Base-by-base conservation (phyloP, 257 asterid species). In the Datura wrightii region DNA sequence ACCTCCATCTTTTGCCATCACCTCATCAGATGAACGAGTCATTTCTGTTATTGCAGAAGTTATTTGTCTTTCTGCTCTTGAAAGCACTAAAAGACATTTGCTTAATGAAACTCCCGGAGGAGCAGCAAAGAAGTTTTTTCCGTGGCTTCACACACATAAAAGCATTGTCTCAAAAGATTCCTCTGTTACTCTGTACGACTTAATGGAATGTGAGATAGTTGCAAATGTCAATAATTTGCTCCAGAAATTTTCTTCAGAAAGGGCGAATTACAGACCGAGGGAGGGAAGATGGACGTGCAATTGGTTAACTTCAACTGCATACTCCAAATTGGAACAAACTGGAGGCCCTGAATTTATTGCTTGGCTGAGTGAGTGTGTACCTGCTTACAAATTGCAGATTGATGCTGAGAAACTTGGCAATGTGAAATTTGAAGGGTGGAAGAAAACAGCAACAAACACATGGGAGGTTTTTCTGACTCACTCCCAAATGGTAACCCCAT, bases 1-100 rank as follows among this genome's bases (percentile, higher is more conserved):
- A 92, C 93, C 98, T 85, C 88, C 90, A 79, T 72, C 88, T 88
- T 88, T 94, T 84, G 83, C 87, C 87, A 91, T 96, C 86, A 87
- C 88, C 85, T 92, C 99, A 2, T 80, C 94, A 34, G 93, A 93
- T 84, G 92, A 91, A 83, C 86, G 39, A 54, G 84, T 90, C 83
- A 88, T 96, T 87, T 86, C 97, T 52, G 92, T 87, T 39, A 92
- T 96, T 83, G 97, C 92, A 63, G 98, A 96, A 89, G 99, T 94
- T 84, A 78, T 94, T 85, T 94, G 98, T 85, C 88, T 82, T 81
- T 86, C 94, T 85, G 93, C 94, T 85, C 93, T 96, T 79, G 92
- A 91, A 85, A 86, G 87, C 86, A 86, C 91, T 14, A 89, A 89
- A 90, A 90, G 90, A n/a, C 86, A 83, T 86, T 83, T 87, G 82